Base-by-base conservation (phyloP, 371 early-diverging fungal genomes). In the Mortierella polycephala region DNA sequence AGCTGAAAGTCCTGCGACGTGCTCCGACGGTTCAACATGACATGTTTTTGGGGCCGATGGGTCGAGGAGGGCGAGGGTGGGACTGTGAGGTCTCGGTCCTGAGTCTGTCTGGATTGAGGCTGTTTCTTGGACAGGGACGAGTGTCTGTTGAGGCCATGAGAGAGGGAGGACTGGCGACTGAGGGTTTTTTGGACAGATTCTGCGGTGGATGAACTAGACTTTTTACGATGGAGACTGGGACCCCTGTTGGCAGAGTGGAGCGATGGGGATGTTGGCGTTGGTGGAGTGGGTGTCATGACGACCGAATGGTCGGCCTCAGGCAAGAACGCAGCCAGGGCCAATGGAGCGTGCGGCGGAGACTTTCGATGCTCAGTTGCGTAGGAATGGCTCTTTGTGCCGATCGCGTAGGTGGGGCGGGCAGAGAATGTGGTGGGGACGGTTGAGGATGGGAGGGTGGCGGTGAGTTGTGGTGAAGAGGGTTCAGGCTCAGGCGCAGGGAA, bases 11-110 rank as follows among this genome's bases (percentile, higher is more conserved):
- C 72, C 50, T 69, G 72, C 11, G 79, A 77, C 10, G 44, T 58
- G 37, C 69, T 68, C 8, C 69, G 64, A n/a, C 79, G 79, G 59
- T 77, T 72, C 47, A 77, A 39, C 79, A 77, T 77, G 47, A 67
- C 65, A 58, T 77, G 79, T n/a, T 64, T 62, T 37, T 61, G 68
- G 7, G 72, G 72, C 16, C 67, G 62, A 57, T 77, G 72, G 21
- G 72, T 54, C 10, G 72, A 72, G 6, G 79, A 77, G 41, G 72
- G 79, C 9, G 79, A 77, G 5, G 79, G 65, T 8, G 72, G 76
- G 18, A 70, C 69, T 23, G 23, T 30, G 9, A 18, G 45, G 11
- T 69, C 70, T 5, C 66, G 75, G 51, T 75, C 70, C 21, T 57
- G 50, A 18, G 52, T 65, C 45, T 64, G 65, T 13, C 30, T n/a